Base-by-base conservation (phyloP, 371 early-diverging fungal species). In the Nematocida sp. region DNA sequence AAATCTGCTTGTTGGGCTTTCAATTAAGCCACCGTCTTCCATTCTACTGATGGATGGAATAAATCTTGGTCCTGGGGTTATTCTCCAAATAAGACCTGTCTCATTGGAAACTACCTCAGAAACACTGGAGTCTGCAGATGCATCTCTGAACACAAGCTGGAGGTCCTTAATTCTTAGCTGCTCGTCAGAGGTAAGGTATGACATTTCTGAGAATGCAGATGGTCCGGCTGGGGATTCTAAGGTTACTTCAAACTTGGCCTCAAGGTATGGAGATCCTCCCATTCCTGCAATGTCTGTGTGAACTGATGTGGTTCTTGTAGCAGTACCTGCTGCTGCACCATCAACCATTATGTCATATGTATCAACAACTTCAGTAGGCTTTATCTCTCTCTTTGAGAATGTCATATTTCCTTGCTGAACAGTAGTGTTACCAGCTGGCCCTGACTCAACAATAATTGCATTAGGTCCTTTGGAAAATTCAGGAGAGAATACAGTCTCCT, bases 21-120 rank as follows among this genome's bases (percentile, higher is more conserved):
- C 55, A 73, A 62, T 55, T 18, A 58, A 33, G 3, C 52, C 73
- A 27, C 60, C 73, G 0, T 73, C 33, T 27, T 46, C 73, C 47
- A 73, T 57, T 50, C 44, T 40, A 15, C 76, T 69, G 62, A 13
- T 2, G 5, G 70, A 46, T 50, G 70, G 69, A 47, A 40, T 27
- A 6, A 78, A 52, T 18, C 11, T n/a, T 18, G 62, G 40, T 6
- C 55, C 55, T 50, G 80, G 80, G 47, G 33, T 45, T 18, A 70
- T 44, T n/a, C 33, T 58, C 80, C 80, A 78, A 11, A 60, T 71
- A n/a, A 78, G 15, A 13, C 70, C 80, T 18, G 69, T 54, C 56
- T 78, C 61, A 13, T 71, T 52, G 5, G 58, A 5, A 25, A 25
- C 18, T 6, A 78, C 47, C 44, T 78, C 80, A 50, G 46, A 45